Evolutionary conservation across 2,329 filamentous ascomycete genomes (phyloP), one percentile per base, ranked within the genome.

Genomic region (Epichloe elymi): DNA sequence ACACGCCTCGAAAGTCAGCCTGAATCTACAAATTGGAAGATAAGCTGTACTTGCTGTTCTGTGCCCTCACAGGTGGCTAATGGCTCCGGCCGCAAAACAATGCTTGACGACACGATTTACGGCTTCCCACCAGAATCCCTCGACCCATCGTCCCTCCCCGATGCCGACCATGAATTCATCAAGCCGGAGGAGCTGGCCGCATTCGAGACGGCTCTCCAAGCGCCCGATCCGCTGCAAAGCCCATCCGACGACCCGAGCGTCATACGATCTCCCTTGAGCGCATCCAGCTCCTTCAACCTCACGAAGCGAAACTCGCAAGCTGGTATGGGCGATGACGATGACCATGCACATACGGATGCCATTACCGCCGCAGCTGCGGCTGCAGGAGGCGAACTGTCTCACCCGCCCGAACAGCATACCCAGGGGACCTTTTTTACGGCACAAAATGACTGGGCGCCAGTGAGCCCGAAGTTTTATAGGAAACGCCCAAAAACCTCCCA

Each of bases 371-470:
- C 67, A 2, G 65, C 67, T 0, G 69, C 67, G 0, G 65, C 68
- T 19, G 67, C 67, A 1, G 67, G 69, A 3, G 65, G 67, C 23
- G 66, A 71, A 6, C 37, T 65, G 19, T 54, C 58, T 3, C n/a
- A 15, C 8, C 50, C 57, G 8, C 53, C 59, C 4, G 52, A 57
- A 6, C 53, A 54, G 51, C 66, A 57, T 56, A 54, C 40, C 2
- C 65, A 67, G 52, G 69, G 67, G 39, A 69, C 79, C 47, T 89
- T 90, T 64, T 26, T 88, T 97, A 86, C 88, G 3, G 91, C 93
- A 40, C 81, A 94, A 63, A 95, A 95, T 65, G 93, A 98, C 72
- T 98, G 93, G 93, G 83, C 87, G 15, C 93, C 93, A 0, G 80
- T 97, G 12, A 83, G 86, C 58, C 80, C 91, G 63, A 82, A 78